Base-by-base conservation (phyloP, 1,284 basidiomycete genomes). In the Rhodotorula sp. region DNA sequence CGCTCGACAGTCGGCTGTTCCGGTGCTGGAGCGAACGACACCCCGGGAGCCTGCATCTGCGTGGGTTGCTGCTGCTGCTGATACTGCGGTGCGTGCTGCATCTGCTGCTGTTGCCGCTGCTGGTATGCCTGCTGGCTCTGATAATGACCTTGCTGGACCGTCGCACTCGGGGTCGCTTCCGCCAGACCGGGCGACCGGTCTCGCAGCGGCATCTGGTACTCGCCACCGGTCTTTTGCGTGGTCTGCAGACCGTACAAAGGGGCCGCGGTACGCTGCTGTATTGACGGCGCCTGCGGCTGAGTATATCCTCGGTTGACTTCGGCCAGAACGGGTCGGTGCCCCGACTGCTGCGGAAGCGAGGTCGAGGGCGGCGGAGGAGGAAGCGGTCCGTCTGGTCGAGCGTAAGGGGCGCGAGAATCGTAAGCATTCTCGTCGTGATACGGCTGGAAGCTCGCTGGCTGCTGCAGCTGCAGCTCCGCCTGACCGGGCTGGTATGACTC, bases 161-260 rank as follows among this genome's bases (percentile, higher is more conserved):
- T 70, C 28, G 64, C 55, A 49, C 62, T 67, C 31, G 73, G 73
- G 21, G 73, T 75, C 31, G 66, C 71, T 38, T 74, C 73, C 14
- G 68, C 73, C 38, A 74, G 28, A 2, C 73, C 73, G 4, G 73
- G 73, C 50, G 73, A 74, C 3, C 68, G 68, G 48, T 74, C 73
- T 7, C 70, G 65, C 26, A 74, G 57, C 12, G 73, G 73, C 3
- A 68, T 66, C 2, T 71, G 70, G 56, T 68, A 72, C 19, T 74
- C 73, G 31, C 49, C 18, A 34, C 19, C 61, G 18, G 43, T 16
- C 60, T 69, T 66, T 57, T 64, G 64, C 34, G n/a, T 18, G 12
- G 50, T 26, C 50, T n/a, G 8, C 34, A 34, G 23, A 5, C 34
- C 50, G 59, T 62, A 62, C 7, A 62, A 26, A n/a, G 64, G 52